Conservation (phyloP, 2,329 filamentous ascomycete genomes). For the Epichloe brachyelytri region DNA sequence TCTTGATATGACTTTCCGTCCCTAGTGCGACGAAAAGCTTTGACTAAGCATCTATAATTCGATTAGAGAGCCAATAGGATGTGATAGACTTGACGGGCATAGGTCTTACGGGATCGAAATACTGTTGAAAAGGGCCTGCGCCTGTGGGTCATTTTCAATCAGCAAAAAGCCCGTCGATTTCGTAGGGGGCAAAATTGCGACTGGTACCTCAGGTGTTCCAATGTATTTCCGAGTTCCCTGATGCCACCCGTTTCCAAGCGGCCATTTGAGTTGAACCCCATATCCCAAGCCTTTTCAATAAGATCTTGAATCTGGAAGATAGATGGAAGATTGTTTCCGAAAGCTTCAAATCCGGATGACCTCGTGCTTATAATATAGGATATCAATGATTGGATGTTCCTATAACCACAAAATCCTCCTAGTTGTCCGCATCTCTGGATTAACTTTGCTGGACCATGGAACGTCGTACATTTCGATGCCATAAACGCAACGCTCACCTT, state of each 20-base stretch:
- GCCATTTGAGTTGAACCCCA: constrained; percentile 63
- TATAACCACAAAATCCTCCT: constrained; percentile 89
- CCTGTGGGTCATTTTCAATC: constrained; percentile 30
- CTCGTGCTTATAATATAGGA: constrained; percentile 58
- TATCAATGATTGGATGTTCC: constrained; percentile 85
- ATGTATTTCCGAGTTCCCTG: constrained; percentile 85
- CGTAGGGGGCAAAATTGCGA: neutral
- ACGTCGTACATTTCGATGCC: neutral
- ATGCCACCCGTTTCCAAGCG: constrained; percentile 78
- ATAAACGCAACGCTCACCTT: constrained; percentile 35
- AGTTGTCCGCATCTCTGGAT: neutral
- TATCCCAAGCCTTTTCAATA: constrained; percentile 82
- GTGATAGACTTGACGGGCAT: neutral
- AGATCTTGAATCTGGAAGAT: constrained; percentile 74
- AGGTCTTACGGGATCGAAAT: constrained; percentile 49
- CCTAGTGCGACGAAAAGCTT: constrained; percentile 40
- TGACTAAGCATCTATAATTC: constrained; percentile 43
- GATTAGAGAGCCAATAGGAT: neutral
- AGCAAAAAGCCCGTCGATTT: neutral
- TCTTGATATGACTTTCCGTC: constrained; percentile 32
- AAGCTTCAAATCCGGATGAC: constrained; percentile 43
- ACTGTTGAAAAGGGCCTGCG: constrained; percentile 62
- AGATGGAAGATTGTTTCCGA: constrained; percentile 51
- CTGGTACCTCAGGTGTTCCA: constrained; percentile 68
- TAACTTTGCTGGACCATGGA: neutral